phyloP scores from a whole-genome alignment of 495 filamentous ascomycete genomes.

The Chlorociboria aeruginascens region DNA sequence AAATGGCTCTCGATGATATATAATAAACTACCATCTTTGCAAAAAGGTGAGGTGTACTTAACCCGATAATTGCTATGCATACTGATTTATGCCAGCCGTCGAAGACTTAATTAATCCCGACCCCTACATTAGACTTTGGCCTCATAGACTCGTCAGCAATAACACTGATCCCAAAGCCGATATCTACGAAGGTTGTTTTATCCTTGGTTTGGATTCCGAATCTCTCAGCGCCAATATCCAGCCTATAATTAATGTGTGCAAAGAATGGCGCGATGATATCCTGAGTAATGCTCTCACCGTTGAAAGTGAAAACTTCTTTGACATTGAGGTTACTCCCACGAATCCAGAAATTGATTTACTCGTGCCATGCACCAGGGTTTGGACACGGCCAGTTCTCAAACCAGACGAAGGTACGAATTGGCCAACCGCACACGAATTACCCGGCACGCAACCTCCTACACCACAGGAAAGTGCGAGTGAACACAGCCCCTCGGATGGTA shows the following conservation, averaged over 20 bases:
- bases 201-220: conserved; percentile 1
- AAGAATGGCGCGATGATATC: neutral
- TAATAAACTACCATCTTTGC: conserved; percentile 1
- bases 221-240: neutral
- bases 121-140: conserved; percentile 1
- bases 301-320: conserved; percentile 3
- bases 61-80: neutral
- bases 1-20: conserved; percentile 12
- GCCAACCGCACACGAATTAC: neutral
- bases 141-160: conserved; percentile 1
- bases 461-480: neutral
- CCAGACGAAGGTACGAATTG: neutral
- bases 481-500: too few relatives aligned
- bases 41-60: conserved; percentile 6
- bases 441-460: neutral
- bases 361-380: neutral
- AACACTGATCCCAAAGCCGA: neutral
- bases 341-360: neutral
- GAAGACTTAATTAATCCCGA: neutral
- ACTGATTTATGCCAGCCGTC: neutral
- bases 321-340: neutral
- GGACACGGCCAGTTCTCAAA: conserved; percentile 6
- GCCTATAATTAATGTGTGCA: neutral
- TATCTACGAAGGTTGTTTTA: conserved; percentile 8
- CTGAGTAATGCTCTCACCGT: neutral